Evolutionary conservation across 2,329 filamentous ascomycete genomes (phyloP), one percentile per base, ranked within the genome.

Genomic region (Rutstroemia sp.): DNA sequence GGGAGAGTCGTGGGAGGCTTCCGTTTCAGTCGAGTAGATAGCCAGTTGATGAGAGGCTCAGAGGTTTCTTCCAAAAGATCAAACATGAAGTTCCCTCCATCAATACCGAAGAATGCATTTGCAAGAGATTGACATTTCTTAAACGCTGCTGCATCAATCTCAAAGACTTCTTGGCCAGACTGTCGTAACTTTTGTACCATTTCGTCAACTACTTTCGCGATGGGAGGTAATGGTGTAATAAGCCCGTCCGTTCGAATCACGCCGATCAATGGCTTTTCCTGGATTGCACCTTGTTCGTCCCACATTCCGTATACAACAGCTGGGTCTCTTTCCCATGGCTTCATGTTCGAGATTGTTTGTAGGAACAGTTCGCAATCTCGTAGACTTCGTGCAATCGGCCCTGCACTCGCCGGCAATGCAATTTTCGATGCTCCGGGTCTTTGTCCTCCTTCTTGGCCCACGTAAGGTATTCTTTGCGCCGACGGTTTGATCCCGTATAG

Each of bases 21-120:
- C 8, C 79, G 75, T 39, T 72, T 73, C 42, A 82, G 69, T 4
- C 80, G 73, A 2, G 72, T 73, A 38, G 72, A 69, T n/a, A 85
- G 73, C 81, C 82, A 86, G 1, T 79, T 79, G 12, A 78, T 83
- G 1, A 84, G 69, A 0, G 80, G 79, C 60, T 86, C 83, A 5
- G 71, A 72, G 3, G 75, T 81, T 10, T 72, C 67, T 52, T 81
- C 78, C 23, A 86, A 70, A 5, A 81, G 70, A 64, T 83, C 76
- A 54, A 83, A 76, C 73, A 83, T 81, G 47, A 67, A 64, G 9
- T 76, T 75, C 1, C 72, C 76, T 12, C 82, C 83, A 63, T 86
- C 81, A 10, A 82, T 71, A 23, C 76, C 76, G 69, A 86, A 80
- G 51, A 87, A 70, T 16, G 75, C 75, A 57, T 82, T 82, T 39